Base-by-base conservation (phyloP, 2,329 filamentous ascomycete genomes). In the Ilyonectria mors-panacis region DNA sequence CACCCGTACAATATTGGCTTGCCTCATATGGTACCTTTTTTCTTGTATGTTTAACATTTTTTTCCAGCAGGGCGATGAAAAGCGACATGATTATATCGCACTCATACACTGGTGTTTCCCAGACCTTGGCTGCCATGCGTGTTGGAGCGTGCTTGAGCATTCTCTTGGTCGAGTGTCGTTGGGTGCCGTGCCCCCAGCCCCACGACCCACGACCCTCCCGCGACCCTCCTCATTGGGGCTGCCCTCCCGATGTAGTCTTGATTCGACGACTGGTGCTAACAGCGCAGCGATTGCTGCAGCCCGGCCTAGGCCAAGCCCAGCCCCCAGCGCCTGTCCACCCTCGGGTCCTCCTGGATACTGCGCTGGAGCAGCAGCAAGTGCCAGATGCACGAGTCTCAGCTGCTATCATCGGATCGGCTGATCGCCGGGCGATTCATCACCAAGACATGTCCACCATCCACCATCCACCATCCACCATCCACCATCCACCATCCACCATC, bases 221-320 rank as follows among this genome's bases (percentile, higher is more conserved):
- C 63, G 45, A 61, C 63, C 53, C 63, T 65, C 58, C 45, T 70
- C 60, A 69, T 68, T 65, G 68, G 74, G 68, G 66, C 59, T 71
- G 63, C 64, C 60, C 63, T 67, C 61, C 70, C 68, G 70, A 71
- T 74, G 69, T 66, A 73, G 72, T 76, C 74, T 75, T 75, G 73
- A 75, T 75, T 74, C 70, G 73, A 75, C 73, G 69, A 73, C 72
- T 66, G 48, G 62, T 72, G 57, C 66, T 66, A 68, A 74, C 68
- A 74, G 65, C 65, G 60, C 65, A 75, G 53, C 70, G 62, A 72
- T 68, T 63, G 62, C 68, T 70, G 63, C 68, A 68, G 61, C 51
- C 66, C 59, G 47, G 58, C 37, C 33, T 56, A 64, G 63, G 53
- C 63, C 57, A 53, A 66, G 50, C 59, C 55, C 26, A 68, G 47